phyloP scores from a whole-genome alignment of 2,329 filamentous ascomycete genomes.

The Allantophomopsis lycopodina region DNA sequence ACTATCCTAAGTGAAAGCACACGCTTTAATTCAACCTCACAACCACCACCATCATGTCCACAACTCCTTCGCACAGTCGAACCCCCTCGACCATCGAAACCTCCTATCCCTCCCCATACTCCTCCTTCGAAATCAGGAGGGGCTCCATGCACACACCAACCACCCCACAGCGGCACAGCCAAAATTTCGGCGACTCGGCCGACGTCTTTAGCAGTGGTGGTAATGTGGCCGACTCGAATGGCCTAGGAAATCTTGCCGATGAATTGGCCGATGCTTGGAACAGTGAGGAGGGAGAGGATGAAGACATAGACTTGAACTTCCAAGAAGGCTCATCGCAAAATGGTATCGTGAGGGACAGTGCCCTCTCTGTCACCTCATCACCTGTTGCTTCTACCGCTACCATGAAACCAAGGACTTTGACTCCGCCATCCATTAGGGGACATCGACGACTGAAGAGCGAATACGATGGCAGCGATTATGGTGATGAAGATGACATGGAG shows the following conservation, averaged over 20 bases:
- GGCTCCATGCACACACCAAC: slow-evolving; percentile 14
- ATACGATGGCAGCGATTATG: slow-evolving; percentile 65
- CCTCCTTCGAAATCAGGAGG: too few relatives aligned
- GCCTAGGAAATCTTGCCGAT: slow-evolving; percentile 67
- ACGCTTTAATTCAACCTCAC: too few relatives aligned
- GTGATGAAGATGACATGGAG: slow-evolving; percentile 58
- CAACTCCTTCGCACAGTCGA: too few relatives aligned
- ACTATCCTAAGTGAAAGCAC: too few relatives aligned
- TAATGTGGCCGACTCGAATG: slow-evolving; percentile 29
- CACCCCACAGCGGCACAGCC: slow-evolving; percentile 10
- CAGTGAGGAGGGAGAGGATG: slow-evolving; percentile 47
- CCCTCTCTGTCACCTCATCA: slow-evolving; percentile 16
- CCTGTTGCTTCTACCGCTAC: slow-evolving; percentile 4
- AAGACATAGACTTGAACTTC: slow-evolving; percentile 30
- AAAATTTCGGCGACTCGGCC: slow-evolving; percentile 12
- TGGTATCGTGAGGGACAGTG: slow-evolving; percentile 19
- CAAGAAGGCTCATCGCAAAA: slow-evolving; percentile 16
- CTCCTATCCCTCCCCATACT: too few relatives aligned
- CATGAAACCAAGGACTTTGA: slow-evolving; percentile 9
- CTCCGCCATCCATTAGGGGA: slow-evolving; percentile 9
- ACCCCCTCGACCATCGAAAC: too few relatives aligned
- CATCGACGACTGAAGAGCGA: slow-evolving; percentile 40
- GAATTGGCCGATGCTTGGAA: slow-evolving; percentile 65
- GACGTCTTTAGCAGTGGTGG: slow-evolving; percentile 21
- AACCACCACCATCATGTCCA: too few relatives aligned